phyloP scores from a whole-genome alignment of 202 grass and related monocot genomes.

The Dendrocalamus latiflorus region DNA sequence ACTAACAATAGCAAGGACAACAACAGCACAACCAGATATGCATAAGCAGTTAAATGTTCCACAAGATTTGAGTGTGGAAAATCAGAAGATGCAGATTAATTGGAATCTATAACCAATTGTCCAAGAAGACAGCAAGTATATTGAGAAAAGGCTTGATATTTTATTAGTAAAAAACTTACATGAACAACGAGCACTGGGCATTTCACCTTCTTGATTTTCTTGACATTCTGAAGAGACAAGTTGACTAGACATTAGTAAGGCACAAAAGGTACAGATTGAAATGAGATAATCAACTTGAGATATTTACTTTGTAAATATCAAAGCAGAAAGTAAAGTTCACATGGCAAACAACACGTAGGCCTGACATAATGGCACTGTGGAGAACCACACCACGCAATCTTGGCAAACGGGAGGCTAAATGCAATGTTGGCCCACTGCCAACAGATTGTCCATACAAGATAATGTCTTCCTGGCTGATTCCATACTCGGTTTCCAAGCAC shows the following conservation, averaged over 20 bases:
- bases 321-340: constrained; percentile 97
- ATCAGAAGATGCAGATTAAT: neutral
- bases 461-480: constrained; percentile 89
- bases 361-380: constrained; percentile 96
- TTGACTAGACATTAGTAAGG: constrained; percentile 33
- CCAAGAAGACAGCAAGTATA: neutral
- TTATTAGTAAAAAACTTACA: constrained; percentile 55
- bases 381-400: constrained; percentile 89
- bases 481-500: constrained; percentile 89
- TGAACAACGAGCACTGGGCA: constrained; percentile 94
- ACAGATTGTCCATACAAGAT: constrained; percentile 98
- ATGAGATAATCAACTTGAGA: constrained; percentile 4
- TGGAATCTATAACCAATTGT: neutral
- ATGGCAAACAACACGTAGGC: constrained; percentile 92
- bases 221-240: constrained; percentile 74
- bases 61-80: neutral
- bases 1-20: neutral
- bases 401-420: constrained; percentile 77
- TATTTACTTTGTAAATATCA: constrained; percentile 96
- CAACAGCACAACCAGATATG: neutral
- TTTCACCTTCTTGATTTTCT: constrained; percentile 99
- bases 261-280: neutral
- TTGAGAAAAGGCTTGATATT: neutral
- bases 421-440: constrained; percentile 89
- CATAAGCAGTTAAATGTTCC: neutral